These are phyloP conservation scores for Thozetella sp. DNA, from an alignment of 495 filamentous ascomycete genomes.

Conservation along the genomic window DNA sequence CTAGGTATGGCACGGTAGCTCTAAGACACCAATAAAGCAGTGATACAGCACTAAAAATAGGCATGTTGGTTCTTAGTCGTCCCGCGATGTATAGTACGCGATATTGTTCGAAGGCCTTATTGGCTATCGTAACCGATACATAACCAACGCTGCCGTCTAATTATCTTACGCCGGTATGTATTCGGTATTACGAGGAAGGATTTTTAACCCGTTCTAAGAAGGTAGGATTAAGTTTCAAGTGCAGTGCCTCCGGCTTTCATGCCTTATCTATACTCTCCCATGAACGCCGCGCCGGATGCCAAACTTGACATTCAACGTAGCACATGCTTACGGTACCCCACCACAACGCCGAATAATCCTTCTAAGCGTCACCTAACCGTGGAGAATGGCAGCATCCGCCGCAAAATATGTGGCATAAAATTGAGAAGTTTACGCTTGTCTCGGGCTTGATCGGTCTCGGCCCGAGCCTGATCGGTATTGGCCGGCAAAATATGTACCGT, in stretches of 20 bases:
- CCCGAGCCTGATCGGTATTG: not conserved
- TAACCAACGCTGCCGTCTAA: not conserved
- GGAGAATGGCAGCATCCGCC: not conserved
- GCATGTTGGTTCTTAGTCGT: not conserved
- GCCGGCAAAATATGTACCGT: not conserved
- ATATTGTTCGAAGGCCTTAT: not conserved
- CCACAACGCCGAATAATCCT: not conserved
- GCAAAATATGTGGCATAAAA: not conserved
- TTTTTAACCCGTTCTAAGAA: not conserved
- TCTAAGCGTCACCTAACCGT: not conserved
- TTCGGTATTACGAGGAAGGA: not conserved
- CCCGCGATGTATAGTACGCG: not conserved
- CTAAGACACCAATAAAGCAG: not conserved
- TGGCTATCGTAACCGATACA: not conserved
- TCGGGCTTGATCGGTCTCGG: not conserved
- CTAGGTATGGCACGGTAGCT: not conserved
- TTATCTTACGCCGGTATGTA: not conserved
- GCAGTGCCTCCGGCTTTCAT: not conserved
- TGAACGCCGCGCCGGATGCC: not conserved
- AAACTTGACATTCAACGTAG: not conserved
- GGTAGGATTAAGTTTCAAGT: not conserved
- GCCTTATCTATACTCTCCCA: not conserved
- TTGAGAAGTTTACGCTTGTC: not conserved
- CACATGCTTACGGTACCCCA: not conserved
- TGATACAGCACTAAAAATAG: conserved; percentile 2